Evolutionary conservation across 176 grass and related monocot species (phyloP), one percentile per base, ranked within the genome.

Genomic region (Luzula sylvatica): DNA sequence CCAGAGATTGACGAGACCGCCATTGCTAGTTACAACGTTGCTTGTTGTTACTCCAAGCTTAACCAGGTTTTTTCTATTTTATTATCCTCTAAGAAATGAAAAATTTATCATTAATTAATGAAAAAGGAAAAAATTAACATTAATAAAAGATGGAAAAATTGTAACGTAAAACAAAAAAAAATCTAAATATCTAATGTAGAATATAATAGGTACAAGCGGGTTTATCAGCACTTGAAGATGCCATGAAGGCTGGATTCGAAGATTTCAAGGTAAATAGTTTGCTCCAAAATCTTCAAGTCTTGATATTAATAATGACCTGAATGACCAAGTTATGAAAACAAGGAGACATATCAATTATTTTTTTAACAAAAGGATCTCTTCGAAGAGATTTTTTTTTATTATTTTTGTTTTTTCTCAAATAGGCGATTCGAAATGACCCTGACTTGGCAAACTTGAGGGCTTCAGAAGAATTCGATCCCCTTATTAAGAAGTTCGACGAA

Each of bases 1-100:
- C 81, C 85, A 60, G 85, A 82, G 73, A 17, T 14, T 9, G 67
- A 56, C 20, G 92, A 98, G 43, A 47, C 75, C 19, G 73, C 92
- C 17, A 56, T 98, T 46, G 78, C 92, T 27, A 86, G 78, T 65
- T 98, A 98, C 68, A 98, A 98, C 74, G 85, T 98, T 3, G 92
- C 92, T 1, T 98, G 92, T 49, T 82, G 81, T 76, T 90, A 98
- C 30, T 89, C 92, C 19, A 98, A 89, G 25, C 92, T 98, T 50
- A 75, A 76, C 66, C 78, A 72, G 84, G 92, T 98, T 71, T 3
- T 40, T 20, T 17, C 45, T 58, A 15, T 5, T 19, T 72, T 23
- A 16, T 8, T 63, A 49, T 44, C 29, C 26, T 46, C 16, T 14
- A 49, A 22, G 23, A 49, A 26, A 47, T 19, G 47, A 46, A n/a